Evolutionary conservation across 768 basidiomycete genomes (phyloP), one percentile per base, ranked within the genome.

Genomic region (Gymnopilus dilepis): DNA sequence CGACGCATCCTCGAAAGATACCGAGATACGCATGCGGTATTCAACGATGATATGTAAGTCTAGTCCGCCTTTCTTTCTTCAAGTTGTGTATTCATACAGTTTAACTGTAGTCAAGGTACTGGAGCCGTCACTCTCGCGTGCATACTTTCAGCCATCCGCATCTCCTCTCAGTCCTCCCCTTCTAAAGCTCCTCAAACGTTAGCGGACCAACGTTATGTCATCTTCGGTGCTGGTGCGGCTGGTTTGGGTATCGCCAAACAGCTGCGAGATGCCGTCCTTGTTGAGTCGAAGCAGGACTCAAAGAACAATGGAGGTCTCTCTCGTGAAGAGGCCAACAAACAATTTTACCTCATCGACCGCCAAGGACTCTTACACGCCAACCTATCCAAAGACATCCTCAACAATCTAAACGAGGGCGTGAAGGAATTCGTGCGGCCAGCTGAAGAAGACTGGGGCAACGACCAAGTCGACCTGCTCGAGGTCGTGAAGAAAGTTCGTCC

Each of bases 11-110:
- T 95, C 33, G 79, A 86, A 40, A 75, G 78, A 41, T 93, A 91
- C 73, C 78, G 81, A 6, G 79, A 84, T 42, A 73, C 81, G 17
- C 89, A 91, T 64, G 77, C 88, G 0, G 83, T 86, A 4, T 90
- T 95, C 80, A 95, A 95, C 70, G 94, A 95, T 64, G 93, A 95
- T 71, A 90, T 94, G 89, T 89, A 72, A 1, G 71, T 67, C 2
- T 37, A n/a, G n/a, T 37, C 34, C 15, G 28, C 34, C 6, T 15
- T 13, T 30, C 26, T 41, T 17, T 11, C 13, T 40, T 47, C 40
- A 3, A 17, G 40, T 47, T 9, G 31, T 37, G 17, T 38, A 11
- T 17, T 17, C 40, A 9, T 37, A 15, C 9, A 9, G 34, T 2
- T 37, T 13, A 34, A 21, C 13, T 45, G 15, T 60, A 90, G 88